phyloP scores from a whole-genome alignment of 1,139 yeast species.

The Arxiozyma slooffiae region DNA sequence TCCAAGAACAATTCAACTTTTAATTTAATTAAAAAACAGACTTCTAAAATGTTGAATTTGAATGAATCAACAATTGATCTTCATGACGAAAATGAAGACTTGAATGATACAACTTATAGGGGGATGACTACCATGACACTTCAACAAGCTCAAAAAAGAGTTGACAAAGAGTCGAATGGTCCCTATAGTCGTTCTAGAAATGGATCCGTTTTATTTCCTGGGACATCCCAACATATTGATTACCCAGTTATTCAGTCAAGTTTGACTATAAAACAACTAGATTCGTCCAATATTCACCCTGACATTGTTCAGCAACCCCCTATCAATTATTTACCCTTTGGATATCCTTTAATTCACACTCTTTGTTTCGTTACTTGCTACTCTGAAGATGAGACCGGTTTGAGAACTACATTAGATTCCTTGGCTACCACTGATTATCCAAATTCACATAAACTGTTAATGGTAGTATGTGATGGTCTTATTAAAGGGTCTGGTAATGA shows the following conservation, averaged over 20 bases:
- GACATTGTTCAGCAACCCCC: conserved; percentile 83
- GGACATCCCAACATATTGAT: conserved; percentile 10
- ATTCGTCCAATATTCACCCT: conserved; percentile 40
- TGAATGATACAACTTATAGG: conserved; percentile 7
- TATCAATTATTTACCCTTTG: conserved; percentile 76
- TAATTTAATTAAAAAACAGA: no score
- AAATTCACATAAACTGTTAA: conserved; percentile 78
- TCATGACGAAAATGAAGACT: conserved; percentile 1
- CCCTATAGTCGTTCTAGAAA: conserved; percentile 4
- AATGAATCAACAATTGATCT: conserved; percentile 10
- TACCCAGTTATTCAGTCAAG: background rate
- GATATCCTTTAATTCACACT: conserved; percentile 69
- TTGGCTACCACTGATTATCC: conserved; percentile 89
- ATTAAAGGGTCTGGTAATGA: conserved; percentile 92
- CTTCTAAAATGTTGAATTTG: background rate
- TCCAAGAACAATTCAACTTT: background rate
- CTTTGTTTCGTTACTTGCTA: conserved; percentile 85
- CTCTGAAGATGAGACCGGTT: conserved; percentile 83
- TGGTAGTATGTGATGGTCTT: conserved; percentile 85
- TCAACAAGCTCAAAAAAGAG: conserved; percentile 7
- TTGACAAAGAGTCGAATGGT: background rate
- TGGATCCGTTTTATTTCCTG: conserved; percentile 9
- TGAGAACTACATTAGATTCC: conserved; percentile 83
- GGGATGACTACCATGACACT: conserved; percentile 34
- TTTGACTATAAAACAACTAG: background rate